Base-by-base conservation (phyloP, 2,329 filamentous ascomycete species). In the Pseudogymnoascus sp. region DNA sequence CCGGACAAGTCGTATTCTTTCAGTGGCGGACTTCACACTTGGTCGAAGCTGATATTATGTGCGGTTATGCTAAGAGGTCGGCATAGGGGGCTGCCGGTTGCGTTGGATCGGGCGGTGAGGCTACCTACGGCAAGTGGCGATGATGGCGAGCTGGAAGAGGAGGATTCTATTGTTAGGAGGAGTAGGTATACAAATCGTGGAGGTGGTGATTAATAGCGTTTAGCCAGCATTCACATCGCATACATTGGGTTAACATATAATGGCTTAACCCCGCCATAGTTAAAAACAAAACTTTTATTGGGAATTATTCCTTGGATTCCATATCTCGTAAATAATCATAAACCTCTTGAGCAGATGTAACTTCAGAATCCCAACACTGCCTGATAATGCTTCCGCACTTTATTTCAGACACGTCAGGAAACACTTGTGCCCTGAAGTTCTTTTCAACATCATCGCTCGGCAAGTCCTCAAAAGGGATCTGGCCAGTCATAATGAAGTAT, bases 1-100 rank as follows among this genome's bases (percentile, higher is more conserved):
- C 81, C 88, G 0, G 79, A 77, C 19, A 79, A 85, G 73, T 89
- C 96, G 74, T 82, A 90, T 0, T 90, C 89, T 0, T 90, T 97
- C 66, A 90, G 84, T 43, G 88, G 83, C 0, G 84, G 96, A 67
- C 96, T 97, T 74, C 84, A 81, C 14, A 81, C 86, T 0, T 75
- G 89, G 7, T 84, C 81, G 70, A 86, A 86, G 72, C 71, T 86
- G 35, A 77, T 84, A 26, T 71, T 86, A 64, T 78, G 80, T 35
- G 75, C 81, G 6, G 82, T 85, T 6, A 84, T 83, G 73, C 69
- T 86, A 28, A 71, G 81, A 3, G 82, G 82, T 0, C 74, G 82
- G 1, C 82, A 84, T 68, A 73, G 82, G 14, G 81, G 80, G 2
- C 67, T 84, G n/a, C 81, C 81, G 0, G 80, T 83, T 31, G 79